Evolutionary conservation across 164 flowering plant species (phyloP), one percentile per base, ranked within the genome.

Genomic region (Buxus sempervirens): DNA sequence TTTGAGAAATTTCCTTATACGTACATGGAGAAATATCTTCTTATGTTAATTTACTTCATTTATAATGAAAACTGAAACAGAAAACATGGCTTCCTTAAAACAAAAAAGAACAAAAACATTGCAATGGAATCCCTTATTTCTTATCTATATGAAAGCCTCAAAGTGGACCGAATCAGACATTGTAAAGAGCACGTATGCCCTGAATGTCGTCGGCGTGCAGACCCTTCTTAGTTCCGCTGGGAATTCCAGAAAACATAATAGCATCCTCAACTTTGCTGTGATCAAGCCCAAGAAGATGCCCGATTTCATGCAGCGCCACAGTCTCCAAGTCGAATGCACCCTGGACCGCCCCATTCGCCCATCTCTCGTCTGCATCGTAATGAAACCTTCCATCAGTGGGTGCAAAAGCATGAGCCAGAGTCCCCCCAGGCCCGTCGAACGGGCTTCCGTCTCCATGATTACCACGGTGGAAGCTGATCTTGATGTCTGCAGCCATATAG

Each of bases 221-320:
- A 56, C 26, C 62, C 48, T 65, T 48, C 36, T 67, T 72, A 48
- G 0, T 21, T 24, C 28, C 66, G 62, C 28, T 48, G 0, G 0
- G 27, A 5, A 5, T 79, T 48, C 1, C 0, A 0, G 85, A 70
- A 22, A 1, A 78, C 88, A 82, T 85, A 20, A 82, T 63, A 0
- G 88, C 81, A 0, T 36, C 60, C 7, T 15, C 14, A 14, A 65
- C 75, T 0, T 41, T 48, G 58, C 71, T 72, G 41, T 85, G 86
- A 0, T 12, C 71, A 8, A 83, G 78, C 6, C 89, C 87, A n/a
- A 80, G 79, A n/a, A 78, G 57, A 59, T 85, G 86, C 13, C 89
- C 86, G 8, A 83, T 77, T 20, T 86, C 90, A 67, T 86, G 90
- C 68, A 84, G 24, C 0, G 84, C 82, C 12, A 82, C 76, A 0